These are phyloP conservation scores for Zalerion maritima DNA, from an alignment of 495 filamentous ascomycete genomes.

Conservation along the genomic window DNA sequence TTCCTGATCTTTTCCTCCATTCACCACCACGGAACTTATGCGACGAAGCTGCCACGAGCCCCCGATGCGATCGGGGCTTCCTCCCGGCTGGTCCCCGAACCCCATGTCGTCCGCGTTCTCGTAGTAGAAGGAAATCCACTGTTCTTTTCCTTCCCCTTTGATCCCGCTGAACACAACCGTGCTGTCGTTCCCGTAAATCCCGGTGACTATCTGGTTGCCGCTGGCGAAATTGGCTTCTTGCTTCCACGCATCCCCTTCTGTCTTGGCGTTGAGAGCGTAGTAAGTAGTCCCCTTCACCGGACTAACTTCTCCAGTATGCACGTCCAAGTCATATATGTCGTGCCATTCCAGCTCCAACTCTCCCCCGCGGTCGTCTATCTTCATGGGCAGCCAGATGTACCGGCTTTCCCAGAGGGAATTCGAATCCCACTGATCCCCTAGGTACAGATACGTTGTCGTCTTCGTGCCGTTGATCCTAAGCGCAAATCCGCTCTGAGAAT, in stretches of 20 bases:
- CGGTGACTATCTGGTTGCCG: conserved; percentile 27
- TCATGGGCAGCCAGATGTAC: conserved; percentile 38
- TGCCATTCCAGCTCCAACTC: conserved; percentile 24
- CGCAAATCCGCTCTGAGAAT: conserved; percentile 37
- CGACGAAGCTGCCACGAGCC: conserved; percentile 28
- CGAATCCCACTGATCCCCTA: conserved; percentile 37
- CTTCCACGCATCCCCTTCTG: conserved; percentile 25
- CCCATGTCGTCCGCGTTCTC: conserved; percentile 30
- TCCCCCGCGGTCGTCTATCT: conserved; percentile 23
- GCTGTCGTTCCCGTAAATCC: conserved; percentile 36
- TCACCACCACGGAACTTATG: conserved; percentile 28
- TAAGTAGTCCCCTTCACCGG: conserved; percentile 28
- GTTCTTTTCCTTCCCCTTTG: conserved; percentile 31
- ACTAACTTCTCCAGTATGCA: conserved; percentile 29
- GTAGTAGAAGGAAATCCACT: conserved; percentile 43
- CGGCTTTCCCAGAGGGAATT: conserved; percentile 37
- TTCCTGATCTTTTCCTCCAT: conserved; percentile 13
- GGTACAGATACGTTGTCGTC: conserved; percentile 35
- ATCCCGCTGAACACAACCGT: conserved; percentile 34
- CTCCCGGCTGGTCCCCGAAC: conserved; percentile 28
- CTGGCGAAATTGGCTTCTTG: conserved; percentile 38
- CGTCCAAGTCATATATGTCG: conserved; percentile 29
- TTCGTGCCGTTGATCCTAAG: conserved; percentile 28
- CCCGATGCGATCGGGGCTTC: conserved; percentile 25
- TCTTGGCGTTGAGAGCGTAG: conserved; percentile 22